Conservation (phyloP, 768 basidiomycete species). For the Boletus reticulatus region DNA sequence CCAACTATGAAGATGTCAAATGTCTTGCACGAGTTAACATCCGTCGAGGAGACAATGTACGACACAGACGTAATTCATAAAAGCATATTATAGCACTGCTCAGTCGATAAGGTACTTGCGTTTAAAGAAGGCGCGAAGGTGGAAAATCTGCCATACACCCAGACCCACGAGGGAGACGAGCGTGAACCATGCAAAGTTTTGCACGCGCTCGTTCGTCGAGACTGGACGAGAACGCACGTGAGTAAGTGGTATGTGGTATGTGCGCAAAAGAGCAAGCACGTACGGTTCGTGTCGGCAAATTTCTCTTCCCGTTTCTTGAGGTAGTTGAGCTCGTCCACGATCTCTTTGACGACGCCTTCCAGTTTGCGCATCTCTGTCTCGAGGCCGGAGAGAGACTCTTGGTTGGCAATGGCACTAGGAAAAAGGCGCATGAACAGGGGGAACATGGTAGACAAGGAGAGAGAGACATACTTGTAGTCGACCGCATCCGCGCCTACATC, state of each 20-base stretch:
- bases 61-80: constrained; percentile 1
- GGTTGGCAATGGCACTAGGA: constrained; percentile 94
- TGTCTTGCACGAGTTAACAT: neutral
- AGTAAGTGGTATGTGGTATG: neutral
- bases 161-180: constrained; percentile 73
- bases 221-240: constrained; percentile 42
- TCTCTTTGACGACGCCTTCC: constrained; percentile 92
- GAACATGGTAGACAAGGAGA: neutral
- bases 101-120: constrained; percentile 91
- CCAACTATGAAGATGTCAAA: neutral
- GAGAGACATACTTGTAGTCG: constrained; percentile 88
- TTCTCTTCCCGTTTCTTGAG: constrained; percentile 86
- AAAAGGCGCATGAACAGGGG: constrained; percentile 1
- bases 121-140: constrained; percentile 94
- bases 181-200: constrained; percentile 91
- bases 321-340: constrained; percentile 91
- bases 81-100: constrained; percentile 15
- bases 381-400: constrained; percentile 91
- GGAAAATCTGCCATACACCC: constrained; percentile 94
- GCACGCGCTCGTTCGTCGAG: constrained; percentile 89
- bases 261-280: constrained; percentile 27
- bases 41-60: neutral
- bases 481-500: constrained; percentile 99
- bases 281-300: constrained; percentile 88
- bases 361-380: constrained; percentile 99